Evolutionary conservation across 1,284 basidiomycete species (phyloP), one percentile per base, ranked within the genome.

Genomic region (Rhodotorula glutinis): DNA sequence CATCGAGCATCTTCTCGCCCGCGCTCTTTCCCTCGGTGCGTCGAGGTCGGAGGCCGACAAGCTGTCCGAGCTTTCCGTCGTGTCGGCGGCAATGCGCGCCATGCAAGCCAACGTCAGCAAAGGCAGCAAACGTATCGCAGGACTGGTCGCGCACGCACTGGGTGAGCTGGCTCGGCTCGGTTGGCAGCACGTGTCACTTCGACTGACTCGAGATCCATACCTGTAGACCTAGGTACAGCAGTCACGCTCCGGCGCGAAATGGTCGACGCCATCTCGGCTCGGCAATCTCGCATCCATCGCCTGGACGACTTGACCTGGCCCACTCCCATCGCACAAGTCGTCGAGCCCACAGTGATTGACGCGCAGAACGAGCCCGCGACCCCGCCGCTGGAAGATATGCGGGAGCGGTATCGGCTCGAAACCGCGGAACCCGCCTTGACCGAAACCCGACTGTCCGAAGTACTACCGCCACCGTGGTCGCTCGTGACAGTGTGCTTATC

Each of bases 401-500:
- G 82, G 23, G 75, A 78, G 16, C 84, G 83, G 64, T 88, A 90
- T 73, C 79, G 82, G 53, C 77, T 78, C 46, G 81, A 82, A 64
- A 76, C 76, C 4, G 78, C 85, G 38, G 82, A 84, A 63, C 71
- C 80, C 2, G 74, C 51, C 52, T 60, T 66, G 11, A 60, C 72
- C 27, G 70, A 70, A 51, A 51, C 51, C 16, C 46, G 61, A 76
- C 25, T 74, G 76, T 47, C 76, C 82, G 63, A 73, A 0, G 19
- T 67, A n/a, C 80, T 98, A 2, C 93, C 95, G 0, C 70, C 77
- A 4, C 83, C 88, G 69, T 98, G 95, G 93, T 89, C 87, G 8
- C 85, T 94, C 16, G 82, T 97, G 62, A 91, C 88, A 68, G 86
- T 98, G 72, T 88, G 84, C 69, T 82, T 97, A 58, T 88, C 90